Base-by-base conservation (phyloP, 2,329 filamentous ascomycete species). In the Colletotrichum zoysiae region DNA sequence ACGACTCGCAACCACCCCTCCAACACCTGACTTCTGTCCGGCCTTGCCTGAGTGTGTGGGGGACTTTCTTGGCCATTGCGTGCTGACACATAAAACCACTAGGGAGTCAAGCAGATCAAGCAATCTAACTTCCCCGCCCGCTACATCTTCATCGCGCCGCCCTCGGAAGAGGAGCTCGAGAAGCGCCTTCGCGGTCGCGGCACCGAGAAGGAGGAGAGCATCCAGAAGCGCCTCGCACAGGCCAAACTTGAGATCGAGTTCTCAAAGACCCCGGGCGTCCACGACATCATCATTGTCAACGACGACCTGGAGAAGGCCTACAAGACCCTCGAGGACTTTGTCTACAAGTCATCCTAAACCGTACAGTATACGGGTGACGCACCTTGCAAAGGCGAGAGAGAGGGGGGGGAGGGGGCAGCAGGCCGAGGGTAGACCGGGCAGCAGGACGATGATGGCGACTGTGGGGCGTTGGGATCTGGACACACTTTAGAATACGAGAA, bases 61-160 rank as follows among this genome's bases (percentile, higher is more conserved):
- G 48, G 44, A 30, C 30, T 59, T 65, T 73, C 44, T 5, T 38
- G 57, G 74, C 90, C 88, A 7, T 12, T 16, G 11, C 44, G n/a
- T 51, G 26, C 70, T 74, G n/a, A 74, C 35, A 20, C 20, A 12
- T 7, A 44, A 44, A 35, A 53, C 4, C 16, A 48, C 2, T 14
- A 80, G 79, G 95, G 95, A 73, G 95, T 98, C 70, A 97, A 97
- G 85, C 95, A 98, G 83, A 93, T 98, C 78, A 94, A 95, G 82
- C 88, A 88, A 74, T 93, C 92, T 61, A 87, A 87, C 76, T 88
- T 95, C 74, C 87, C 91, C 68, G 93, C 94, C 9, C 90, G 93
- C 67, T 97, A 94, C 83, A 83, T 97, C 75, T 97, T 97, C 82
- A 88, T 98, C 73, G 89, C 92, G 46, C 95, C 95, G 16, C 95